Evolutionary conservation across 179 eudicot species (phyloP).

Genomic region (Drosera spatulata): DNA sequence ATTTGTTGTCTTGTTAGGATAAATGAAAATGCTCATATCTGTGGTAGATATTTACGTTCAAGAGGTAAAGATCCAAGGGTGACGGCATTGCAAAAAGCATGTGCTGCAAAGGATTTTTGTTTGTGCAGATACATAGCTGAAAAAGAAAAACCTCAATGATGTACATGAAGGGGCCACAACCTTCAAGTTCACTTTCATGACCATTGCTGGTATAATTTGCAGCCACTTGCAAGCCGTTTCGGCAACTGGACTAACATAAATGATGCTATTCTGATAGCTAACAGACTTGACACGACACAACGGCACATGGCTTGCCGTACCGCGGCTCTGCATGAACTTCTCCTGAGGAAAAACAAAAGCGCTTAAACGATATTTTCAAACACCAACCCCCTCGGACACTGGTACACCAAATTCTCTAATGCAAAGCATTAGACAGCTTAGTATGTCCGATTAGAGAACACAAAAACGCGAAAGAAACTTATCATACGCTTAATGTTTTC

Average conservation of each 20-base stretch:
- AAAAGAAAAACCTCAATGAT: slow-evolving; percentile 4
- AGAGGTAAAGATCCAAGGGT: too few relatives aligned
- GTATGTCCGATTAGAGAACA: too few relatives aligned
- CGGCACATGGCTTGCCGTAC: slow-evolving; percentile 11
- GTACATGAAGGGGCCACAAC: slow-evolving; percentile 8
- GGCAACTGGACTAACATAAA: slow-evolving; percentile 8
- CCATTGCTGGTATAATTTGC: background rate
- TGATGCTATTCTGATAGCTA: slow-evolving; percentile 9
- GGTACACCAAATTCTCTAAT: too few relatives aligned
- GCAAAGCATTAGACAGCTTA: too few relatives aligned
- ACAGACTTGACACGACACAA: slow-evolving; percentile 8
- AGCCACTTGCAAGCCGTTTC: slow-evolving; percentile 3
- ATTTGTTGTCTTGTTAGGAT: slow-evolving; percentile 13
- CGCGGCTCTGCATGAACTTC: background rate
- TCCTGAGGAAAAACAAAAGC: background rate
- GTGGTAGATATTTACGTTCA: too few relatives aligned
- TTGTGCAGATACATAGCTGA: too few relatives aligned
- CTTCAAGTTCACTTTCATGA: slow-evolving; percentile 6
- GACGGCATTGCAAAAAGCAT: too few relatives aligned
- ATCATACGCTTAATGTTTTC: too few relatives aligned
- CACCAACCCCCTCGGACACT: background rate
- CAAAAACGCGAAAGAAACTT: too few relatives aligned
- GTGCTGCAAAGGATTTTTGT: too few relatives aligned
- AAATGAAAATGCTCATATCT: slow-evolving; percentile 9
- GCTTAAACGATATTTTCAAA: background rate